Conservation (phyloP, 306 rosid species). For the Dalbergia oliveri region DNA sequence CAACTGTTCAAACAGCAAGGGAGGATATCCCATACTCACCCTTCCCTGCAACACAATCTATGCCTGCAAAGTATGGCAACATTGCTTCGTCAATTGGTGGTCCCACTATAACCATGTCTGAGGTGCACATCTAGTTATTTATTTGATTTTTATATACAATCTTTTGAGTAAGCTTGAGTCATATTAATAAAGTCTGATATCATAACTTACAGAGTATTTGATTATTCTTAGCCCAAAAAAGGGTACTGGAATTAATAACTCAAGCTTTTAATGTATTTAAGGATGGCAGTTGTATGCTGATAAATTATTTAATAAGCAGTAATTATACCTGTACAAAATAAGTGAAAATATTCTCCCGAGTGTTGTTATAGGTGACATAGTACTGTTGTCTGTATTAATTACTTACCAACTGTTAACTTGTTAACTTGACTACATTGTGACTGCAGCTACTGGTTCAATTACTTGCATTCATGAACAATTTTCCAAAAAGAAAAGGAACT, state of each 20-base stretch:
- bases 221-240: background rate
- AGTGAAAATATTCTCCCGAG: background rate
- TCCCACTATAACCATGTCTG: constrained; percentile 85
- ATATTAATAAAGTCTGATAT: background rate
- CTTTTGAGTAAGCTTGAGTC: constrained; percentile 28
- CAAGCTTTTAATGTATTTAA: background rate
- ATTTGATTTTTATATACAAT: background rate
- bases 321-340: background rate
- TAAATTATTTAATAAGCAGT: constrained; percentile 9
- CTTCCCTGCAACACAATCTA: constrained; percentile 80
- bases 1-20: constrained; percentile 79
- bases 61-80: constrained; percentile 84
- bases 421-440: background rate
- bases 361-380: background rate
- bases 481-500: background rate
- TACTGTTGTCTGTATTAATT: background rate
- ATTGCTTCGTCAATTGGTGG: constrained; percentile 84
- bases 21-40: constrained; percentile 94
- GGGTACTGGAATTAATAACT: background rate
- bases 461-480: constrained; percentile 5
- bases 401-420: background rate
- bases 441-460: background rate
- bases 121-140: constrained; percentile 67
- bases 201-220: constrained; percentile 5
- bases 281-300: constrained; percentile 16